Evolutionary conservation across 2,329 filamentous ascomycete species (phyloP), one percentile per base, ranked within the genome.

Genomic region (Escovopsis sp.): DNA sequence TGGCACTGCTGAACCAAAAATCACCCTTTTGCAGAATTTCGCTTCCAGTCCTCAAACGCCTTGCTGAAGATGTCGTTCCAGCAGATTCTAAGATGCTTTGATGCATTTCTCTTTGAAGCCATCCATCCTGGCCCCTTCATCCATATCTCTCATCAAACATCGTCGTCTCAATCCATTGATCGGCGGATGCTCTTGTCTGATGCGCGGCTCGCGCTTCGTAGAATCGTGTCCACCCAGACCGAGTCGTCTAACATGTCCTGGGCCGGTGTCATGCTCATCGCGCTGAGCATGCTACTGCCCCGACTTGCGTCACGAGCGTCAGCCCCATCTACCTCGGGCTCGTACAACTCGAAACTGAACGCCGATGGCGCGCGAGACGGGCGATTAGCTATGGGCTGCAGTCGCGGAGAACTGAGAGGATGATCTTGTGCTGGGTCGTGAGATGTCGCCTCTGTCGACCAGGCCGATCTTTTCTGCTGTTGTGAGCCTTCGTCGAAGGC

Each of bases 161-260:
- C 12, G 10, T 32, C 57, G 27, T 47, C 48, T 24, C 54, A 44
- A 40, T 55, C 55, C 12, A 52, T 54, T 29, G 58, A 57, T 37
- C 55, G 51, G 33, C 56, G 54, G 41, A 61, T 58, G 33, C 55
- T 56, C 39, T 57, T 53, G 20, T 64, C 58, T 12, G 65, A 64
- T 49, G 62, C 66, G 40, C 65, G 64, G 41, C 87, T 94, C 51
- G 91, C 86, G 63, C 86, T 94, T 47, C 86, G 74, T 48, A 87
- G 72, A 49, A 95, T 87, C 66, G 84, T 94, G 63, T 94, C 85
- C 40, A 89, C 84, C 89, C 89, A 96, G 13, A 84, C 81, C 14
- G 85, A 91, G 54, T 89, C 84, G 53, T 91, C 85, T 42, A 96
- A 71, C 56, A 91, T 83, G 50, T 87, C 79, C 58, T 88, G 76